phyloP scores from a whole-genome alignment of 2,329 filamentous ascomycete genomes.

The Talaromyces sp. region DNA sequence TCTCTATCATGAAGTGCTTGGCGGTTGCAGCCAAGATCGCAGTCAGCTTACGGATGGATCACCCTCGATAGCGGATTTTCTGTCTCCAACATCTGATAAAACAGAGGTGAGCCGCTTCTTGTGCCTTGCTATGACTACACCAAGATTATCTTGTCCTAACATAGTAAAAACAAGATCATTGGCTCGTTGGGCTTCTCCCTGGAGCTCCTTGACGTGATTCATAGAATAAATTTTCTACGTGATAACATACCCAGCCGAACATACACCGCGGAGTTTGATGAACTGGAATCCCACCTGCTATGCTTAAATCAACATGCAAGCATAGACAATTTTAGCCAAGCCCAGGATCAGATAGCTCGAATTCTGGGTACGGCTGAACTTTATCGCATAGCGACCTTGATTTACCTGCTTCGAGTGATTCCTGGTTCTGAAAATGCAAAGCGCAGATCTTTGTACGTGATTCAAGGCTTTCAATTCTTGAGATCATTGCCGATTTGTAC shows the following conservation, averaged over 20 bases:
- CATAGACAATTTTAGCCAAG: background rate
- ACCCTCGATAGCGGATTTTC: background rate
- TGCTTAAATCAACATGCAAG: background rate
- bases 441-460: background rate
- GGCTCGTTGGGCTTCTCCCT: conserved; percentile 4
- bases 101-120: background rate
- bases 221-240: conserved; percentile 3
- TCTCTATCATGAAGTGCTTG: conserved; percentile 12
- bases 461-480: conserved; percentile 2
- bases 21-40: background rate
- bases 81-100: background rate
- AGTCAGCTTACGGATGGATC: background rate
- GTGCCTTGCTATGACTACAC: background rate
- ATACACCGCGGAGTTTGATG: background rate
- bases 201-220: conserved; percentile 1
- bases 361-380: background rate
- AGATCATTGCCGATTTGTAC: conserved; percentile 3
- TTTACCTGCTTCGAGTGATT: background rate
- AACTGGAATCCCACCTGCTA: background rate
- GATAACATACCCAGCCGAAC: background rate
- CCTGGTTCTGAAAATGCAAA: background rate
- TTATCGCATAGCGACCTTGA: conserved; percentile 1
- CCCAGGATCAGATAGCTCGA: background rate
- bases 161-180: background rate
- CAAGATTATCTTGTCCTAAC: background rate